Evolutionary conservation across 1,139 yeast genomes (phyloP).

Genomic region (Torulaspora pretoriensis): DNA sequence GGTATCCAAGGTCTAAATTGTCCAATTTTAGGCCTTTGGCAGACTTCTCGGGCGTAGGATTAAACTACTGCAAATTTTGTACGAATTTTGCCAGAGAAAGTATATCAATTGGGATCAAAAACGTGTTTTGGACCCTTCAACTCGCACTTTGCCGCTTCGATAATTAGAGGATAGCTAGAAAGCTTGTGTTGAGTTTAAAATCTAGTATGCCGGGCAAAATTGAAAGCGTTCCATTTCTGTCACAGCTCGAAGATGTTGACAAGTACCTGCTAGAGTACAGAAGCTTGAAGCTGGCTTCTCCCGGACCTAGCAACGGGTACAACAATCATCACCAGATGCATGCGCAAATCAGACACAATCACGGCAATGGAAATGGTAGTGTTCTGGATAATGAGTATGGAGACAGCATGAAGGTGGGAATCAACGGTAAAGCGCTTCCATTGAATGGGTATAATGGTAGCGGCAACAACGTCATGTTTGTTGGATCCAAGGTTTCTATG

Average conservation of each 20-base stretch:
- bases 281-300: conserved; percentile 22
- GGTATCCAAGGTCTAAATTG: not conserved
- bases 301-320: conserved; percentile 11
- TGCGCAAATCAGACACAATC: conserved; percentile 14
- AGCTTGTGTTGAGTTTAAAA: not conserved
- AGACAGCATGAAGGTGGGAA: conserved; percentile 5
- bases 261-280: conserved; percentile 30
- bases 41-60: not conserved
- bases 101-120: not conserved
- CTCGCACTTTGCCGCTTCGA: not conserved
- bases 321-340: conserved; percentile 11
- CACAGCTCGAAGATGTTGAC: conserved; percentile 37
- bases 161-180: not conserved
- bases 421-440: conserved; percentile 8
- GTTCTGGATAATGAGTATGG: conserved; percentile 6
- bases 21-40: not conserved
- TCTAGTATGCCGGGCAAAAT: conserved; percentile 32
- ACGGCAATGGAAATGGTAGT: conserved; percentile 6
- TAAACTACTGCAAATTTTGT: not conserved
- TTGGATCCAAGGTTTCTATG: conserved; percentile 4
- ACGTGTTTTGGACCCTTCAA: not conserved
- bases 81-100: not conserved
- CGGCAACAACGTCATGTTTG: conserved; percentile 6
- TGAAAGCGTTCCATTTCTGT: conserved; percentile 32
- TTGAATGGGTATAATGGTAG: conserved; percentile 3